A percentile compares a stretch with the other conserved stretches of the same genome.
Conservation (phyloP, 257 asterid species). For the Parsonsia alboflavescens region DNA sequence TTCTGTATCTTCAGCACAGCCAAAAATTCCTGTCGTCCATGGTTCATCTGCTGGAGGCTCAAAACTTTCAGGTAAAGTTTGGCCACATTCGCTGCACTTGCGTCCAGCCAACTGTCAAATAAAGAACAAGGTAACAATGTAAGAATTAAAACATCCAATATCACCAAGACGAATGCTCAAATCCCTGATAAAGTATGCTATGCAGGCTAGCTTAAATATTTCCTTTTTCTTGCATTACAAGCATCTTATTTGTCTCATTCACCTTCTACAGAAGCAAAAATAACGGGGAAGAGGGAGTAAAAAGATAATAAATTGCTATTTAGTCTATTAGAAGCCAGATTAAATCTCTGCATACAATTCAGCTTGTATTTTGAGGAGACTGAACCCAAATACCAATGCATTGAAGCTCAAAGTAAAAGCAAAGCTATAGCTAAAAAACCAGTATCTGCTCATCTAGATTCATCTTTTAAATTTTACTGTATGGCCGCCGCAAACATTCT, state of each 20-base stretch:
- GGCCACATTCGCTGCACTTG: slow-evolving; percentile 95
- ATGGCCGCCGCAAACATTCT: neutral
- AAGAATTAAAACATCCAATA: slow-evolving; percentile 6
- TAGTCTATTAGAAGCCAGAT: neutral
- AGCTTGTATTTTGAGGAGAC: neutral
- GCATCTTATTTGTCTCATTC: neutral
- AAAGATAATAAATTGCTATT: neutral
- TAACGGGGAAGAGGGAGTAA: neutral
- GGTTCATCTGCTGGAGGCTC: slow-evolving; percentile 94
- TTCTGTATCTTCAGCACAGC: slow-evolving; percentile 74
- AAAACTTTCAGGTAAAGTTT: slow-evolving; percentile 93
- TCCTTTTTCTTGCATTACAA: neutral
- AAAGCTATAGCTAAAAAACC: neutral
- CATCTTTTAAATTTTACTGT: neutral
- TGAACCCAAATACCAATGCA: neutral
- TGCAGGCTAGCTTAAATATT: too few relatives aligned
- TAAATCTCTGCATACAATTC: neutral
- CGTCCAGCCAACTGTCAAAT: slow-evolving; percentile 62
- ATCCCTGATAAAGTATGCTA: neutral
- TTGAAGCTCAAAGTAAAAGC: neutral
- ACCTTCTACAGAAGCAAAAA: neutral
- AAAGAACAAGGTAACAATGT: slow-evolving; percentile 12
- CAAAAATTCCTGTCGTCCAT: slow-evolving; percentile 87
- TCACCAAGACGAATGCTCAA: neutral
- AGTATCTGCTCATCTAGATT: neutral